Percentiles rank a stretch among this genome's conserved stretches.
These are phyloP conservation scores for Chlorencoelia australis DNA, from an alignment of 2,329 filamentous ascomycete species.

Conservation along the genomic window DNA sequence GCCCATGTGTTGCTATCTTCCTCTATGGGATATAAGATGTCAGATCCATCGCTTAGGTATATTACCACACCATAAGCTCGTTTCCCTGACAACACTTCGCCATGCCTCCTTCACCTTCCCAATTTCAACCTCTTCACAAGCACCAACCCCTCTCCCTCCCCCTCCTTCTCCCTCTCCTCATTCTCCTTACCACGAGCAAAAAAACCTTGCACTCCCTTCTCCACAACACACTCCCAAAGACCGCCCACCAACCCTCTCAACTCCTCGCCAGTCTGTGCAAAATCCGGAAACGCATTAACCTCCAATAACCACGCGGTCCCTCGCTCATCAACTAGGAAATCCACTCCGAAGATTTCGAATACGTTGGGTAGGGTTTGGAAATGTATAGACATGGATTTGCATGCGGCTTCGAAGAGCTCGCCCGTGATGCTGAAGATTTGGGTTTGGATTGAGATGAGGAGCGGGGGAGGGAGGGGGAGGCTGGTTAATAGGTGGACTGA, in stretches of 20 bases:
- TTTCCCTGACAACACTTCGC: not conserved
- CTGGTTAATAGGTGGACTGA: constrained; percentile 69
- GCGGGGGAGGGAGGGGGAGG: constrained; percentile 31
- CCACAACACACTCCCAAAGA: constrained; percentile 67
- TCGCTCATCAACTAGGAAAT: constrained; percentile 68
- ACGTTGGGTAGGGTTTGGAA: constrained; percentile 83
- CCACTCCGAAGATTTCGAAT: constrained; percentile 86
- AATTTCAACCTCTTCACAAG: constrained; percentile 44
- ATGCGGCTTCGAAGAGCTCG: constrained; percentile 79
- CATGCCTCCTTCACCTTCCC: constrained; percentile 32
- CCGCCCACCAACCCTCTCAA: constrained; percentile 61
- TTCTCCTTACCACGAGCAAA: constrained; percentile 37
- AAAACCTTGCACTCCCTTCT: constrained; percentile 56
- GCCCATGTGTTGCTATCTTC: no score
- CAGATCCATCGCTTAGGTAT: no score
- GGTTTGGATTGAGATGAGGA: constrained; percentile 50
- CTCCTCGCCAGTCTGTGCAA: constrained; percentile 76
- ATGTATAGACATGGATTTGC: constrained; percentile 73
- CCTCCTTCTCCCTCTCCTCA: constrained; percentile 24
- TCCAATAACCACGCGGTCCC: constrained; percentile 70
- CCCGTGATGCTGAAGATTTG: constrained; percentile 68
- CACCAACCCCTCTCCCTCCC: constrained; percentile 37
- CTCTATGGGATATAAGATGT: no score
- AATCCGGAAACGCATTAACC: constrained; percentile 94
- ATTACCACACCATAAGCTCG: no score